Evolutionary conservation across 345 rosid genomes (phyloP).

Genomic region (Boechera divaricarpa): DNA sequence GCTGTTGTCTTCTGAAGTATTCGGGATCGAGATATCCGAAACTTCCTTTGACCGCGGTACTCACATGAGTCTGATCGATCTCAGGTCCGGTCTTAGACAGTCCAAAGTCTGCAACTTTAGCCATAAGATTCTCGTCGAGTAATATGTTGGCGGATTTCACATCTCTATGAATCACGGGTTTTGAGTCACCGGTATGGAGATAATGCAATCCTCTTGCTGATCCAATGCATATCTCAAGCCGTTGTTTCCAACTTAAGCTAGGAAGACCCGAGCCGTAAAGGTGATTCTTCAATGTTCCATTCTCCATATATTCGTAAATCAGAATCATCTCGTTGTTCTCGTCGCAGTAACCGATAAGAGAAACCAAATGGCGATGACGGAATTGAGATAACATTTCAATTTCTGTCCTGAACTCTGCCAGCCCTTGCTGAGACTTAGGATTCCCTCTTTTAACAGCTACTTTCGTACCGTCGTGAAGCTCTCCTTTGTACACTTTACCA

Average conservation of each 20-base stretch:
- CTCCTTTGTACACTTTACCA: conserved; percentile 81
- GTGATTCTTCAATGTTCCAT: conserved; percentile 73
- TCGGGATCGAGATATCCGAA: conserved; percentile 94
- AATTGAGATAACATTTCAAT: conserved; percentile 84
- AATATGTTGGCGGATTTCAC: conserved; percentile 81
- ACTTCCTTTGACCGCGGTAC: conserved; percentile 96
- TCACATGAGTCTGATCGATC: conserved; percentile 94
- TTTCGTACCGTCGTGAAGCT: conserved; percentile 59
- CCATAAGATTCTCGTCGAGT: conserved; percentile 76
- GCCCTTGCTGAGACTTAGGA: conserved; percentile 77
- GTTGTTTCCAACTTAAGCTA: conserved; percentile 69
- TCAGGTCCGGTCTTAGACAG: conserved; percentile 92
- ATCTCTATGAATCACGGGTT: conserved; percentile 76
- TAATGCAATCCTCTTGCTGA: conserved; percentile 76
- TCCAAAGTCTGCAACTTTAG: conserved; percentile 84
- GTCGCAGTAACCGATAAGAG: conserved; percentile 82
- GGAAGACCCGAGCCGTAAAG: conserved; percentile 66
- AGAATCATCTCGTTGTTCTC: conserved; percentile 81
- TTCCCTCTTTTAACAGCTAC: conserved; percentile 84
- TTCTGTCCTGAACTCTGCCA: conserved; percentile 78
- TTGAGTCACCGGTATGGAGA: conserved; percentile 74
- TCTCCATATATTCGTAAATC: conserved; percentile 80
- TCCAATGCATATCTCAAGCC: conserved; percentile 76
- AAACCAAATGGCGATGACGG: conserved; percentile 82
- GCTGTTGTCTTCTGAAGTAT: conserved; percentile 89